Percentiles rank a stretch among this genome's conserved stretches.
phyloP scores from a whole-genome alignment of 2,329 filamentous ascomycete species.

The Colletotrichum sp. region DNA sequence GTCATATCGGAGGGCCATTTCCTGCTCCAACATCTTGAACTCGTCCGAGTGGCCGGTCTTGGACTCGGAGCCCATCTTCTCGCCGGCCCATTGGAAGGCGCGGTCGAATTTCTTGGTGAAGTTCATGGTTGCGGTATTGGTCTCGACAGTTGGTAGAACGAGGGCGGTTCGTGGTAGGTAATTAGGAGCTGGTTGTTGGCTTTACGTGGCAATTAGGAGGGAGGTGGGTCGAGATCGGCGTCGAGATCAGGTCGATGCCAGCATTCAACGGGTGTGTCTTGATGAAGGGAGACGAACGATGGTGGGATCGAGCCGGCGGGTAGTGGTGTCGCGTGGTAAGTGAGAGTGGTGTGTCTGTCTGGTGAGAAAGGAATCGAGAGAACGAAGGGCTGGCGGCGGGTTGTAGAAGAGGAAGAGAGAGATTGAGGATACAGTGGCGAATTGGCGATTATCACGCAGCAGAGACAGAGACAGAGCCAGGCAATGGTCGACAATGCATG shows the following conservation, averaged over 20 bases:
- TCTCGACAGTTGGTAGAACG: neutral
- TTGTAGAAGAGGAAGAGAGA: neutral
- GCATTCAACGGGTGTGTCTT: constrained; percentile 9
- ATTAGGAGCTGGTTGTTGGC: neutral
- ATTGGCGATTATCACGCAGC: constrained; percentile 2
- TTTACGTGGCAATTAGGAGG: neutral
- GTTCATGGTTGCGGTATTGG: constrained; percentile 45
- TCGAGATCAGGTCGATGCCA: constrained; percentile 13
- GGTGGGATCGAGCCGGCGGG: neutral
- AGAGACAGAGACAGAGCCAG: constrained; percentile 3
- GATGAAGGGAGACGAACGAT: neutral
- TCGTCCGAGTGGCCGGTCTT: constrained; percentile 89
- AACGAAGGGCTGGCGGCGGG: neutral
- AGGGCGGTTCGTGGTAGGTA: neutral
- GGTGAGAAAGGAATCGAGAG: neutral
- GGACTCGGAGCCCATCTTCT: constrained; percentile 92
- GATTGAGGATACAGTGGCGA: constrained; percentile 4
- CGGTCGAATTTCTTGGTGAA: constrained; percentile 88
- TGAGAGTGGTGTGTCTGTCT: neutral
- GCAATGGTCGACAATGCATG: constrained; percentile 17
- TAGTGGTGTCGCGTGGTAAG: neutral
- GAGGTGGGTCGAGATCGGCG: neutral
- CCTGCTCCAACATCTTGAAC: constrained; percentile 86
- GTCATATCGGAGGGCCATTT: constrained; percentile 89
- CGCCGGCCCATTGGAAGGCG: constrained; percentile 97